phyloP scores from a whole-genome alignment of 2,329 filamentous ascomycete genomes.

The Xylariales sp. region DNA sequence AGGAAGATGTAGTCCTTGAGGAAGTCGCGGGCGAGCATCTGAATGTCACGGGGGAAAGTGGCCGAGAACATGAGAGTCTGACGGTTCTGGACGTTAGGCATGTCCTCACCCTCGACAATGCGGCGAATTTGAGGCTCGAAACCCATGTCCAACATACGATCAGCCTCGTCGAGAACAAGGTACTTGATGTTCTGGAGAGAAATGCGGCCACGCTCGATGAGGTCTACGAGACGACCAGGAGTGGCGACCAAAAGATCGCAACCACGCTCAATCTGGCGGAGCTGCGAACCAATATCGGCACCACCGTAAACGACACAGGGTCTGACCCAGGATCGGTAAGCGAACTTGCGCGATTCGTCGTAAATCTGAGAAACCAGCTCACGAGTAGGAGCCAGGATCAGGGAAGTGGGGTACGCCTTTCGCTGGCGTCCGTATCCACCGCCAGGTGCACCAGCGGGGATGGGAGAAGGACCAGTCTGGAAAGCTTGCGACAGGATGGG shows the following conservation, averaged over 20 bases:
- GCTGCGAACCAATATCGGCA: conserved; percentile 96
- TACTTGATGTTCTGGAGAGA: conserved; percentile 99
- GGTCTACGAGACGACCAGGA: conserved; percentile 91
- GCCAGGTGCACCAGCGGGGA: conserved; percentile 59
- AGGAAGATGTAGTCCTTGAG: conserved; percentile 99
- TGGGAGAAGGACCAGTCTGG: conserved; percentile 74
- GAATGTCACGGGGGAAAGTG: conserved; percentile 97
- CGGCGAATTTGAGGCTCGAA: conserved; percentile 99
- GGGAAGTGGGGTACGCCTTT: conserved; percentile 94
- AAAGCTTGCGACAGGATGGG: conserved; percentile 98
- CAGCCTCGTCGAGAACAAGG: conserved; percentile 95
- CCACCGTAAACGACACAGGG: conserved; percentile 98
- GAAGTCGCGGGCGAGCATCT: conserved; percentile 98
- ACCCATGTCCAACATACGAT: conserved; percentile 99
- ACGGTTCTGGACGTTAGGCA: conserved; percentile 77
- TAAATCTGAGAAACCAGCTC: conserved; percentile 98
- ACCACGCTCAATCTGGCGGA: conserved; percentile 94
- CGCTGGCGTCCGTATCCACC: conserved; percentile 85
- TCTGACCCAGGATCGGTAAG: conserved; percentile 97
- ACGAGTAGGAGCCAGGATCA: conserved; percentile 94
- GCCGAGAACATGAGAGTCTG: conserved; percentile 99
- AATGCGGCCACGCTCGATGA: conserved; percentile 97
- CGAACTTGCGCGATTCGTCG: conserved; percentile 95
- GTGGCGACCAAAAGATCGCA: conserved; percentile 97
- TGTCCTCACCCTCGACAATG: conserved; percentile 97